Base-by-base conservation (phyloP, 2,329 filamentous ascomycete genomes). In the Xylariaceae sp. region DNA sequence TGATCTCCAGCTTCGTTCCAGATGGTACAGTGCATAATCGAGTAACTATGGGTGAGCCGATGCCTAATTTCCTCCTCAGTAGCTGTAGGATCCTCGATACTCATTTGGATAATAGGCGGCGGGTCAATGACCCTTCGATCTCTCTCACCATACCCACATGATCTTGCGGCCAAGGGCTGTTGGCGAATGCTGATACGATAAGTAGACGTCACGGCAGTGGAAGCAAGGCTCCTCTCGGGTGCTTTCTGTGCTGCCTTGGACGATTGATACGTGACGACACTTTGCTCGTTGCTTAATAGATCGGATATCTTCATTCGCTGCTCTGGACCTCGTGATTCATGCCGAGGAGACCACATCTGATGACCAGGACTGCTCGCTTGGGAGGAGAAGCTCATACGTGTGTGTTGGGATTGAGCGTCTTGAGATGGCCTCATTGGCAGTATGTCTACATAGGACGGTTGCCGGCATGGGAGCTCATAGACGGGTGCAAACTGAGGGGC, bases 121-220 rank as follows among this genome's bases (percentile, higher is more conserved):
- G 90, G 90, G 69, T 94, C 90, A 63, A 94, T 89, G 13, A 92
- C 89, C 62, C 90, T 82, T 45, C 90, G 83, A 70, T 94, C 90
- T 64, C 89, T 81, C 73, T 93, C 90, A 61, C 90, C 90, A 71
- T 92, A 93, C 1, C 90, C 90, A 68, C 90, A 94, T 48, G 89
- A 89, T 66, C 90, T 81, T 56, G 90, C 90, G 1, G 89, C 89
- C 15, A 85, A 79, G 7, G 90, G 90, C 69, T 93, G 89, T 72
- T 94, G 90, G 53, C 90, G 86, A 62, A 93, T 84, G 50, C 73
- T 76, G 58, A 90, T 80, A 44, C 68, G 72, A 66, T 79, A 80
- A 30, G 73, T 72, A 11, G 69, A 68, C 4, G 65, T 54, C n/a
- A 60, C 55, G 10, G 65, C 58, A 23, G 63, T 55, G 2, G 65